phyloP scores from a whole-genome alignment of 257 asterid genomes.

The Lantana camara region DNA sequence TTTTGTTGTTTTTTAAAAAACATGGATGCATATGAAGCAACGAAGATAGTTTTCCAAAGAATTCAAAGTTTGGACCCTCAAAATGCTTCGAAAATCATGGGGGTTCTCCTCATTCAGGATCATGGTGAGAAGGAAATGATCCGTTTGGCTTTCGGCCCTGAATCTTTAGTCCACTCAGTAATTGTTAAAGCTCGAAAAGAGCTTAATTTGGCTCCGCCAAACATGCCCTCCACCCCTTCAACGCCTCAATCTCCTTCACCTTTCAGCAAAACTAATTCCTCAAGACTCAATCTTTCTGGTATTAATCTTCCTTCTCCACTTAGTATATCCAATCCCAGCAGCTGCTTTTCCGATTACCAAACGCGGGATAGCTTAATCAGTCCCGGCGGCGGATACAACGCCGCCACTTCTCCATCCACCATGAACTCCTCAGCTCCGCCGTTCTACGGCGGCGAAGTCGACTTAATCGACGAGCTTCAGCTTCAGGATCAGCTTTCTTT shows the following conservation, averaged over 20 bases:
- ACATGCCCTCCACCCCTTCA: slow-evolving; percentile 41
- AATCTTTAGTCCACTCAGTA: slow-evolving; percentile 53
- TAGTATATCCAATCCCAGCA: slow-evolving; percentile 42
- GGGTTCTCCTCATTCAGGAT: slow-evolving; percentile 69
- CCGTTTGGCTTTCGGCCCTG: slow-evolving; percentile 74
- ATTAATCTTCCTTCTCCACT: slow-evolving; percentile 61
- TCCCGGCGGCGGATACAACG: slow-evolving; percentile 23
- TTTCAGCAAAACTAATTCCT: slow-evolving; percentile 35
- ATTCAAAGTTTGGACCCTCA: slow-evolving; percentile 70
- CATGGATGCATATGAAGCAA: slow-evolving; percentile 83
- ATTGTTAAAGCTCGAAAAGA: slow-evolving; percentile 58
- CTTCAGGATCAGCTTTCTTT: slow-evolving; percentile 75
- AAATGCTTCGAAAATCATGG: slow-evolving; percentile 77
- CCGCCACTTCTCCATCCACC: slow-evolving; percentile 32
- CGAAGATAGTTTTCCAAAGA: slow-evolving; percentile 71
- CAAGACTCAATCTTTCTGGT: slow-evolving; percentile 35
- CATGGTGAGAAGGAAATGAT: slow-evolving; percentile 83
- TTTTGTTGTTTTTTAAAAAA: background rate
- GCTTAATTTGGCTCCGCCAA: slow-evolving; percentile 42
- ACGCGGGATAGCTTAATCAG: slow-evolving; percentile 43
- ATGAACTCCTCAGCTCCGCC: slow-evolving; percentile 63
- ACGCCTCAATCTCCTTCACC: slow-evolving; percentile 32
- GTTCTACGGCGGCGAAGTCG: slow-evolving; percentile 48
- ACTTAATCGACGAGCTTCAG: slow-evolving; percentile 69
- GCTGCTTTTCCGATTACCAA: slow-evolving; percentile 46